Conservation (phyloP, 2,329 filamentous ascomycete genomes). For the Arthroderma uncinatum region DNA sequence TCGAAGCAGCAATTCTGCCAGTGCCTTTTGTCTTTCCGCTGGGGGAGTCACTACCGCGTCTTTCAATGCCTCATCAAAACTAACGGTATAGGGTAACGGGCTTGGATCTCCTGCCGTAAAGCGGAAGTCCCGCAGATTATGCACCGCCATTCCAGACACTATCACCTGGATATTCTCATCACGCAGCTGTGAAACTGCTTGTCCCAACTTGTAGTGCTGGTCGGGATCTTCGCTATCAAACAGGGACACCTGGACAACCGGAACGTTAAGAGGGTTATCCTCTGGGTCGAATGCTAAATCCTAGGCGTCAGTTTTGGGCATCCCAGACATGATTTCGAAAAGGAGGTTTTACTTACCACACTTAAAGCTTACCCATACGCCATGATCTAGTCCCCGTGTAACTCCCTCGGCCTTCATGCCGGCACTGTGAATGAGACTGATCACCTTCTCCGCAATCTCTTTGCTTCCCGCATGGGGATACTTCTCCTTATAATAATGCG, state of each 20-base stretch:
- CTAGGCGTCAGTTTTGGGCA: too few relatives aligned
- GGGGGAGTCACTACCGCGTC: slow-evolving; percentile 46
- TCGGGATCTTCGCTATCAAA: slow-evolving; percentile 54
- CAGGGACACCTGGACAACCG: slow-evolving; percentile 62
- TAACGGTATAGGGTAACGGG: slow-evolving; percentile 47
- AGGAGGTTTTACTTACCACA: slow-evolving; percentile 33
- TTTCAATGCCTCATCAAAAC: slow-evolving; percentile 58
- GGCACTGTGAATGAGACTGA: slow-evolving; percentile 43
- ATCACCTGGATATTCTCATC: slow-evolving; percentile 59
- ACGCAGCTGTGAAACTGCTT: slow-evolving; percentile 53
- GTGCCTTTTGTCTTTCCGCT: slow-evolving; percentile 33
- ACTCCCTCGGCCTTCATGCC: slow-evolving; percentile 51
- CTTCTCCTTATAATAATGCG: slow-evolving; percentile 55
- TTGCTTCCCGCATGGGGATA: slow-evolving; percentile 55
- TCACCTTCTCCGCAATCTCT: slow-evolving; percentile 48
- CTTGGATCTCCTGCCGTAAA: slow-evolving; percentile 32
- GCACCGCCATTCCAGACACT: slow-evolving; percentile 63
- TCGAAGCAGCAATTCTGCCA: slow-evolving; percentile 39
- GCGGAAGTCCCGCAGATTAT: slow-evolving; percentile 51
- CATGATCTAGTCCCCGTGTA: slow-evolving; percentile 59
- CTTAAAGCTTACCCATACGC: slow-evolving; percentile 60
- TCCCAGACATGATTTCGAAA: too few relatives aligned
- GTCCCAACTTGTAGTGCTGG: slow-evolving; percentile 56
- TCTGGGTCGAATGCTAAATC: slow-evolving; percentile 49
- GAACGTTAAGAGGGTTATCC: slow-evolving; percentile 51